Base-by-base conservation (phyloP, 2,329 filamentous ascomycete genomes). In the Leptographium wingfieldii region DNA sequence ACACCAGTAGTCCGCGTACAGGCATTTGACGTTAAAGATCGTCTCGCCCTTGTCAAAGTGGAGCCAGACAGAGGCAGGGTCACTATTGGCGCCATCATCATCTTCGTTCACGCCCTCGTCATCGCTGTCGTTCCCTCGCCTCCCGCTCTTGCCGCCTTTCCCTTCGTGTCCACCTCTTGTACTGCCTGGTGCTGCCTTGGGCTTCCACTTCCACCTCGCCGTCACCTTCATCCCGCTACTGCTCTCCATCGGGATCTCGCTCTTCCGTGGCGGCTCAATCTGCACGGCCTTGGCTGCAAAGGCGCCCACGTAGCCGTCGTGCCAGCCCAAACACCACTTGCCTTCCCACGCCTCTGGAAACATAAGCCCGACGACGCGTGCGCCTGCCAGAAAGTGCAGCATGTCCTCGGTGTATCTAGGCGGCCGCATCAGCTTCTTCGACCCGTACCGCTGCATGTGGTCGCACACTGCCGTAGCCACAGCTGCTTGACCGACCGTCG, bases 21-120 rank as follows among this genome's bases (percentile, higher is more conserved):
- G 62, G 60, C 63, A 81, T 58, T 72, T 73, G 29, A 82, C 89
- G 71, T 85, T 89, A 64, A 77, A 83, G 19, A 87, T 85, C 3
- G 78, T 75, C 63, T 88, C 85, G 25, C 82, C 82, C 67, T 85
- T 86, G 35, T 85, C 83, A 66, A 88, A 81, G 63, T 73, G 76
- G n/a, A 83, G 71, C 80, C 80, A 83, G 12, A 73, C 73, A 27
- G 67, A 68, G 14, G 67, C 64, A 11, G 75, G 73, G 56, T 74
- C 73, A n/a, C 38, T 56, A 10, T 25, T 27, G 7, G 14, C 7
- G 22, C 9, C 22, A 16, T 16, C 40, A 3, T 46, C 43, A 19
- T 46, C 43, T 9, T n/a, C 43, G 73, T 55, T 74, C 27, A 2
- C 25, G 2, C n/a, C 27, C 25, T 52, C 49, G 14, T 52, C 25